A percentile compares a stretch with the other conserved stretches of the same genome.
Conservation (phyloP, 768 basidiomycete genomes). For the Podaxis mareebaensis region DNA sequence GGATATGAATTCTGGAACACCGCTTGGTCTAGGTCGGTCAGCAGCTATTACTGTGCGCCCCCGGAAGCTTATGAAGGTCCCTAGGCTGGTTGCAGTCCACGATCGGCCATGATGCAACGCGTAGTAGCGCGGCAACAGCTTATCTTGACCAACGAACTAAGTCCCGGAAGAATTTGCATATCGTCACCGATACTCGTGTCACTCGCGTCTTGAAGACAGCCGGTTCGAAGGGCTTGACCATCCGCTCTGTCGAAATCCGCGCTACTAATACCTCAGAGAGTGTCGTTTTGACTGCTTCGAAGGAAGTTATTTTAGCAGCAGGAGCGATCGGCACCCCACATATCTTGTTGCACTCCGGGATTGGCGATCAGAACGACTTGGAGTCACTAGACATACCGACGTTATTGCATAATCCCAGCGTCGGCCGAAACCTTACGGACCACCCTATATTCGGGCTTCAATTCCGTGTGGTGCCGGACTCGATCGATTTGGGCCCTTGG, state of each 20-base stretch:
- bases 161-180: conserved; percentile 28
- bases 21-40: conserved; percentile 14
- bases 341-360: conserved; percentile 13
- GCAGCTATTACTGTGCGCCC: background rate
- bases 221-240: background rate
- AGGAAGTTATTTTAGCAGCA: conserved; percentile 10
- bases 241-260: conserved; percentile 14
- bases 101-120: conserved; percentile 13
- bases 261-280: background rate
- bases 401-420: background rate
- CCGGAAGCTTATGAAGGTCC: background rate
- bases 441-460: background rate
- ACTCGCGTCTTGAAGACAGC: conserved; percentile 19
- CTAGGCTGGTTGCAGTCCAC: conserved; percentile 17
- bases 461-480: background rate
- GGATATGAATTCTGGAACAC: conserved; percentile 16
- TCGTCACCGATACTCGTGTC: conserved; percentile 30
- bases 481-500: background rate
- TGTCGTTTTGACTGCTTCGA: background rate
- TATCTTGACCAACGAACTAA: conserved; percentile 22
- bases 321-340: conserved; percentile 8
- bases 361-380: conserved; percentile 4
- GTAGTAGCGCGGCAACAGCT: conserved; percentile 17
- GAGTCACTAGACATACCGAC: background rate
- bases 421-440: conserved; percentile 8